phyloP scores from a whole-genome alignment of 2,329 filamentous ascomycete genomes.

The Zymoseptoria passerinii region DNA sequence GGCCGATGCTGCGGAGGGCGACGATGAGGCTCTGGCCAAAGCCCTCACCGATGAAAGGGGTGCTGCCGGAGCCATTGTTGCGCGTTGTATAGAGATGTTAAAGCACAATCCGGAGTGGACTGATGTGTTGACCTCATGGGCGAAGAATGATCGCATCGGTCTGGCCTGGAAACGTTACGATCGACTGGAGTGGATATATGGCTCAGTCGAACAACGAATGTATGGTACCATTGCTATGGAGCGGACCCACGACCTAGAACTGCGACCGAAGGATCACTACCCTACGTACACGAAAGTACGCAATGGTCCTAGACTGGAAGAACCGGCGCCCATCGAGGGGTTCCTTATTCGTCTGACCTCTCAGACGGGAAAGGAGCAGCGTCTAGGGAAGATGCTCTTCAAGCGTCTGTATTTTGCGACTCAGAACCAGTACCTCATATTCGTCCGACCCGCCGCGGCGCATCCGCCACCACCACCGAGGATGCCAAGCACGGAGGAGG shows the following conservation, averaged over 20 bases:
- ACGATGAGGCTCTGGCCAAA: conserved; percentile 39
- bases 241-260: conserved; percentile 56
- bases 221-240: conserved; percentile 61
- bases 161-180: conserved; percentile 63
- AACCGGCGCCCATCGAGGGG: conserved; percentile 57
- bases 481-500: conserved; percentile 34
- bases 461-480: conserved; percentile 50
- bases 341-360: conserved; percentile 58
- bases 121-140: conserved; percentile 52
- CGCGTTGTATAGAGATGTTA: conserved; percentile 52
- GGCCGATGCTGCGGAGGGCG: conserved; percentile 36
- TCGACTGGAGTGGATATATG: conserved; percentile 59
- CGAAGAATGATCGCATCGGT: conserved; percentile 50
- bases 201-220: conserved; percentile 58
- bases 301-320: conserved; percentile 42
- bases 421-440: conserved; percentile 55
- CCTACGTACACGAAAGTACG: conserved; percentile 42
- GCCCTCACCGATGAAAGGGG: conserved; percentile 46
- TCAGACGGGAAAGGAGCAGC: conserved; percentile 51
- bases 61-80: conserved; percentile 49
- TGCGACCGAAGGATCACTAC: conserved; percentile 58
- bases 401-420: conserved; percentile 59
- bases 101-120: conserved; percentile 50
- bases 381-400: conserved; percentile 53
- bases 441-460: conserved; percentile 52